phyloP scores from a whole-genome alignment of 495 filamentous ascomycete genomes.

The Wilcoxina mikolae region DNA sequence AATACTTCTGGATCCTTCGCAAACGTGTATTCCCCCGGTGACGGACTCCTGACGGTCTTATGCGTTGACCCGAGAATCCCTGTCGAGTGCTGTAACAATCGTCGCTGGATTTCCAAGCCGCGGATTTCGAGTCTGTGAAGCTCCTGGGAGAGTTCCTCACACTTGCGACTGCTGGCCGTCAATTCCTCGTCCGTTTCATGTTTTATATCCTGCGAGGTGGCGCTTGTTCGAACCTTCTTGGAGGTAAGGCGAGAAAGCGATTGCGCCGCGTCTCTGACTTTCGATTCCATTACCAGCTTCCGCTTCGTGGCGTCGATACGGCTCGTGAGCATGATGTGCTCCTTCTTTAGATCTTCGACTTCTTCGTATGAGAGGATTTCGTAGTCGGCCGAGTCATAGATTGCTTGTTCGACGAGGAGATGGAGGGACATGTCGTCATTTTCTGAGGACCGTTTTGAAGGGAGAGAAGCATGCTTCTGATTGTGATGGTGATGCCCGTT shows the following conservation, averaged over 20 bases:
- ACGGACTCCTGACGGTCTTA: constrained; percentile 24
- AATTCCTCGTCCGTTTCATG: constrained; percentile 55
- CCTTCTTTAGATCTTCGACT: constrained; percentile 79
- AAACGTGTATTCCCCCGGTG: neutral
- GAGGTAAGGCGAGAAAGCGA: constrained; percentile 68
- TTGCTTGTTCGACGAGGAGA: constrained; percentile 81
- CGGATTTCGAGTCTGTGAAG: constrained; percentile 62
- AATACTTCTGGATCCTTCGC: constrained; percentile 32
- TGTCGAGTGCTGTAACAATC: constrained; percentile 77
- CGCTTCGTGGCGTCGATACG: constrained; percentile 66
- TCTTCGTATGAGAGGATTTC: constrained; percentile 81
- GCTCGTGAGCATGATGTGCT: constrained; percentile 49
- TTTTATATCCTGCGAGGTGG: constrained; percentile 19
- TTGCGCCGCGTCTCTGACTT: constrained; percentile 81
- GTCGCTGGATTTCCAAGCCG: constrained; percentile 51
- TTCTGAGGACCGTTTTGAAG: neutral
- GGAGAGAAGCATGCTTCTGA: no score
- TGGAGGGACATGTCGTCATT: constrained; percentile 41
- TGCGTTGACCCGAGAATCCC: constrained; percentile 82
- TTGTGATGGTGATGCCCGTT: no score
- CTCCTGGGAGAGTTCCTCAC: constrained; percentile 69
- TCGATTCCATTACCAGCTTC: constrained; percentile 79
- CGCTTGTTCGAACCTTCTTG: constrained; percentile 33
- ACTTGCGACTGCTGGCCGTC: constrained; percentile 57
- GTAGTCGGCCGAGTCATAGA: constrained; percentile 68